Conservation (phyloP, 202 grass and related monocot species). For the Cymbopogon flexuosus region DNA sequence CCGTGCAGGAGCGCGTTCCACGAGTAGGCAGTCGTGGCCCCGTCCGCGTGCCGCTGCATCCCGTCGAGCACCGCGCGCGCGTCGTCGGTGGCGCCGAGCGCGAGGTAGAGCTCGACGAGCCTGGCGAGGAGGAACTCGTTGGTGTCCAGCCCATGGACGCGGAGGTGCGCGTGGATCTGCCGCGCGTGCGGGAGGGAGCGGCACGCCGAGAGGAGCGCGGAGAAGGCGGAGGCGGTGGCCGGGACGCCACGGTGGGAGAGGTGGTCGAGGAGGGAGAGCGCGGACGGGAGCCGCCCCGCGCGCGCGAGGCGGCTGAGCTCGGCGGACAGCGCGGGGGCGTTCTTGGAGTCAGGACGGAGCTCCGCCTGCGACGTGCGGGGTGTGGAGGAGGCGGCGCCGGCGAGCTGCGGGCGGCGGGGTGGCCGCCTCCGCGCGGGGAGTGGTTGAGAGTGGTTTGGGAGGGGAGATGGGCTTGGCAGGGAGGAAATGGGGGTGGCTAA, state of each 20-base stretch:
- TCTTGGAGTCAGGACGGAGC: constrained; percentile 74
- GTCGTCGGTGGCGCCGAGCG: constrained; percentile 52
- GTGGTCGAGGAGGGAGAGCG: constrained; percentile 76
- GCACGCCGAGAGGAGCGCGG: constrained; percentile 63
- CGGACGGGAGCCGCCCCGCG: constrained; percentile 45
- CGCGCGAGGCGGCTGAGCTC: constrained; percentile 58
- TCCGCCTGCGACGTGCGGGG: constrained; percentile 28
- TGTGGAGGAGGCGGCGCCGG: not conserved
- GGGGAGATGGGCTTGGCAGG: not conserved
- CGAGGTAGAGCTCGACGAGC: constrained; percentile 66
- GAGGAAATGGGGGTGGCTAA: constrained; percentile 10
- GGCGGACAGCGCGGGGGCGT: constrained; percentile 52
- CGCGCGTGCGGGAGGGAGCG: constrained; percentile 50
- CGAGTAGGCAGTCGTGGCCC: constrained; percentile 39
- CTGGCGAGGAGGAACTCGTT: constrained; percentile 71
- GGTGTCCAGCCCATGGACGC: constrained; percentile 51
- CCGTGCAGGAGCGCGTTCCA: constrained; percentile 84
- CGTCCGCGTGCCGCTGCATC: constrained; percentile 5
- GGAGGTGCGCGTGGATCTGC: constrained; percentile 69
- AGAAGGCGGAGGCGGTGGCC: constrained; percentile 60
- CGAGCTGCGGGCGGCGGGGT: not conserved
- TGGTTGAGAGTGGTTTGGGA: not conserved
- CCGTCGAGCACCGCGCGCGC: constrained; percentile 46
- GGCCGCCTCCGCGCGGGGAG: not conserved
- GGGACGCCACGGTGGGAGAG: constrained; percentile 75